phyloP scores from a whole-genome alignment of 2,329 filamentous ascomycete species.

The Curvularia eragrostidis region DNA sequence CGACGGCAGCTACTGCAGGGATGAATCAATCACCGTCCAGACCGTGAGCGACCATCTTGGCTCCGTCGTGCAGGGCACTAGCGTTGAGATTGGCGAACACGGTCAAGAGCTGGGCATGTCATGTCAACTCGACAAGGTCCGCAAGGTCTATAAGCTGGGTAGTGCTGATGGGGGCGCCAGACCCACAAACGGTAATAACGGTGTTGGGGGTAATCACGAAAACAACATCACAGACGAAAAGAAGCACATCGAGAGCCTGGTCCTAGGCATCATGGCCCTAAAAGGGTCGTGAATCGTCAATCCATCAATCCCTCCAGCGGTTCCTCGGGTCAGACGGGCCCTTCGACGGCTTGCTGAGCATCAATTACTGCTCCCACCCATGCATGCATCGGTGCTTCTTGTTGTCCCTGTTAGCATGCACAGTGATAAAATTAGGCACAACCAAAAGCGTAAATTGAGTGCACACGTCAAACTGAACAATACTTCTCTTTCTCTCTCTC shows the following conservation, averaged over 20 bases:
- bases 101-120: constrained; percentile 59
- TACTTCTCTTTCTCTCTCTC: constrained; percentile 34
- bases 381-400: neutral
- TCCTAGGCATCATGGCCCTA: constrained; percentile 80
- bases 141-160: constrained; percentile 87
- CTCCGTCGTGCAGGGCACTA: constrained; percentile 33
- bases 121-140: constrained; percentile 65
- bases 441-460: neutral
- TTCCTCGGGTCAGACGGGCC: neutral
- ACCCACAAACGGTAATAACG: constrained; percentile 37
- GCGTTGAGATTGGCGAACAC: constrained; percentile 29
- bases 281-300: constrained; percentile 60
- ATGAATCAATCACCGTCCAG: constrained; percentile 26
- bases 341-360: neutral
- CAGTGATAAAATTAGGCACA: neutral
- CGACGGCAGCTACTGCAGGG: neutral
- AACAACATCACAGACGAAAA: constrained; percentile 53
- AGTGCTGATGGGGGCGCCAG: constrained; percentile 52
- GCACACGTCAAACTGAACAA: constrained; percentile 19
- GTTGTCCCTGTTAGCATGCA: neutral
- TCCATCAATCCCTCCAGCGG: too few species aligned
- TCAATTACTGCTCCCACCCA: neutral
- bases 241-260: constrained; percentile 69
- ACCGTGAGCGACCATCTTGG: constrained; percentile 39
- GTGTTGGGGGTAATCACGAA: constrained; percentile 17